Evolutionary conservation across 768 basidiomycete species (phyloP).

Genomic region (Rhizopogon vinicolor): DNA sequence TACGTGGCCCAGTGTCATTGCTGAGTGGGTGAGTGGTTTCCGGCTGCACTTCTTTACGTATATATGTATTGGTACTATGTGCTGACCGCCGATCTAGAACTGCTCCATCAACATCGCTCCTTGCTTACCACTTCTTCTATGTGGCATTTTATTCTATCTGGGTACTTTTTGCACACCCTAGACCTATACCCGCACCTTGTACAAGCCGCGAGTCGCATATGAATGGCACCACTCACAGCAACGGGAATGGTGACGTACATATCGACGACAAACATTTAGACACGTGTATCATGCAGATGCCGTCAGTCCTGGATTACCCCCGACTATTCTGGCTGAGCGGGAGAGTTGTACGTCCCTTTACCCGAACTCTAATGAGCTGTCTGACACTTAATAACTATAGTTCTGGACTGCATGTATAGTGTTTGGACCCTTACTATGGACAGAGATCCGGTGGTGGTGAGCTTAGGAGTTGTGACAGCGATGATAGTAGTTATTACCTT

Average conservation of each 20-base stretch:
- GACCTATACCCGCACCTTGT: constrained; percentile 24
- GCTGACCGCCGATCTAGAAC: constrained; percentile 43
- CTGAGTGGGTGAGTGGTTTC: constrained; percentile 70
- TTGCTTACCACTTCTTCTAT: constrained; percentile 89
- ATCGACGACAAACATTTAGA: constrained; percentile 9
- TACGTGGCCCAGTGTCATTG: constrained; percentile 85
- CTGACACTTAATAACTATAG: constrained; percentile 32
- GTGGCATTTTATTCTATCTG: constrained; percentile 96
- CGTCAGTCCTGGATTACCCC: constrained; percentile 65
- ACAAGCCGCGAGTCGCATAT: constrained; percentile 9
- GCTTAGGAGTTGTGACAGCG: neutral
- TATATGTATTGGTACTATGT: neutral
- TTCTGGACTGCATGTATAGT: constrained; percentile 92
- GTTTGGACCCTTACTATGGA: constrained; percentile 83
- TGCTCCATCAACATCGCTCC: constrained; percentile 70
- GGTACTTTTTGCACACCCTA: constrained; percentile 73
- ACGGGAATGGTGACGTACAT: neutral
- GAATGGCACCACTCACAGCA: neutral
- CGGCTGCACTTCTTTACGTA: neutral
- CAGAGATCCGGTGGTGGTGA: constrained; percentile 76
- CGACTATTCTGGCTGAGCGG: constrained; percentile 53
- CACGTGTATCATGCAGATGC: constrained; percentile 36
- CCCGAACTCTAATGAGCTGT: neutral
- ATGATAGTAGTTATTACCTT: no score
- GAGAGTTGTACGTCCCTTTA: constrained; percentile 59